Conservation (phyloP, 1,139 yeast genomes). For the Geotrichum phurueaensis region DNA sequence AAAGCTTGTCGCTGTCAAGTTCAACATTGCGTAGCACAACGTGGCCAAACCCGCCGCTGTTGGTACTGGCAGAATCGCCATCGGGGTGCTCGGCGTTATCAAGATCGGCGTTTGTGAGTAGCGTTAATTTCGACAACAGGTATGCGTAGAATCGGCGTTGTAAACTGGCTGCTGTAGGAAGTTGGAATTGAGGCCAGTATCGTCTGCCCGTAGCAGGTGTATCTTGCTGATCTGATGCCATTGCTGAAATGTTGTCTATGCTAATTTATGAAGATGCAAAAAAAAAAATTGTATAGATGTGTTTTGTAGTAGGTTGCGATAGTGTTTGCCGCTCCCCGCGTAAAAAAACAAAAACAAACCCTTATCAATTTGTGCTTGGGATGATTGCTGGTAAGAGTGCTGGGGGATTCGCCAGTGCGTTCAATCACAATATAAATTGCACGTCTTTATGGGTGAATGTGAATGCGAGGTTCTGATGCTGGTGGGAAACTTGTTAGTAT, state of each 20-base stretch:
- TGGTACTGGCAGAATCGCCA: constrained; percentile 41
- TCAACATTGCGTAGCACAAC: constrained; percentile 57
- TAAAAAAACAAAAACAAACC: too few relatives aligned
- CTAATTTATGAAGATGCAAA: neutral
- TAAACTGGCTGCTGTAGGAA: constrained; percentile 26
- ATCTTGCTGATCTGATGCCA: neutral
- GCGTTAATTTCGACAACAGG: constrained; percentile 72
- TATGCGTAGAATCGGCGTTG: constrained; percentile 76
- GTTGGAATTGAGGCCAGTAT: neutral
- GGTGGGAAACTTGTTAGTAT: too few relatives aligned
- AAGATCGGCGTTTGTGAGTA: constrained; percentile 75
- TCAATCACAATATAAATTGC: too few relatives aligned
- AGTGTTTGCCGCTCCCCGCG: too few relatives aligned
- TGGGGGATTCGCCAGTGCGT: too few relatives aligned
- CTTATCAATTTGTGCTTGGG: too few relatives aligned
- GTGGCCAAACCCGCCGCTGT: constrained; percentile 29
- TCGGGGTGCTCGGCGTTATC: constrained; percentile 77
- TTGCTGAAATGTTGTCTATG: neutral
- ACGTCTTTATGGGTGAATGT: too few relatives aligned
- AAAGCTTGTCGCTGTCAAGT: constrained; percentile 66
- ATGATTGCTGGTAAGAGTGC: too few relatives aligned
- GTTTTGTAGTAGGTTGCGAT: neutral
- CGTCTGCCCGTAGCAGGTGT: neutral
- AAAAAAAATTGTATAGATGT: neutral
- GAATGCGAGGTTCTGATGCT: too few relatives aligned